Evolutionary conservation across 23 red algal species (phyloP).

Genomic region (Gracilaria domingensis): DNA sequence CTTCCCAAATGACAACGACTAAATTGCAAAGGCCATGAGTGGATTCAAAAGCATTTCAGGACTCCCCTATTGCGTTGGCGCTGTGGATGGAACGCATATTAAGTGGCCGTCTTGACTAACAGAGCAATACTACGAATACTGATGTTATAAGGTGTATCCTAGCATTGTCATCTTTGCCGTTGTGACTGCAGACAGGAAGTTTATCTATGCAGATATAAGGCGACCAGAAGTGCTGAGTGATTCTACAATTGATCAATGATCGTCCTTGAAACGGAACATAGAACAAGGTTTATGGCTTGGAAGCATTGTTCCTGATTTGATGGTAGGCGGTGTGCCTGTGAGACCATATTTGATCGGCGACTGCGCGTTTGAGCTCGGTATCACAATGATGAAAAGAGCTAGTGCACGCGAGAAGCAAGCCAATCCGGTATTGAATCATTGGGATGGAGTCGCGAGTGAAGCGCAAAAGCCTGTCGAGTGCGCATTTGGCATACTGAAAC

Average conservation of each 20-base stretch:
- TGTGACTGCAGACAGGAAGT: neutral
- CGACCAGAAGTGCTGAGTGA: neutral
- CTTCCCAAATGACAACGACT: neutral
- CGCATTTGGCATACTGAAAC: slow-evolving; percentile 50
- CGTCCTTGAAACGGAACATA: neutral
- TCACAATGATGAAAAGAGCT: slow-evolving; percentile 17
- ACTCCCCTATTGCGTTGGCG: slow-evolving; percentile 23
- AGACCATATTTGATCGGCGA: slow-evolving; percentile 18
- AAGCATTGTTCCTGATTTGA: neutral
- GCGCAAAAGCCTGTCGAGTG: slow-evolving; percentile 38
- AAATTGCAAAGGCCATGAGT: neutral
- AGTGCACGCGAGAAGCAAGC: neutral
- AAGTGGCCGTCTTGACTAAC: slow-evolving; percentile 17
- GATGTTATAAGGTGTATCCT: slow-evolving; percentile 41
- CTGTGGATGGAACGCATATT: slow-evolving; percentile 32
- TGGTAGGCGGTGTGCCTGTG: neutral
- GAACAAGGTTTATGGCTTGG: neutral
- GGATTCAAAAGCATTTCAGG: neutral
- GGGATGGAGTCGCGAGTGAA: neutral
- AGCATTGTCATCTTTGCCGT: slow-evolving; percentile 34
- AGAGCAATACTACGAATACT: slow-evolving; percentile 13
- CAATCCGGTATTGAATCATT: neutral
- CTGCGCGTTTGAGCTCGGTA: neutral
- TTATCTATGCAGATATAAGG: neutral
- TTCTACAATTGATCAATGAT: neutral